A percentile compares a stretch with the other conserved stretches of the same genome.
Evolutionary conservation across 192 early-diverging fungal species (phyloP).

Genomic region (Entomortierella lignicola): DNA sequence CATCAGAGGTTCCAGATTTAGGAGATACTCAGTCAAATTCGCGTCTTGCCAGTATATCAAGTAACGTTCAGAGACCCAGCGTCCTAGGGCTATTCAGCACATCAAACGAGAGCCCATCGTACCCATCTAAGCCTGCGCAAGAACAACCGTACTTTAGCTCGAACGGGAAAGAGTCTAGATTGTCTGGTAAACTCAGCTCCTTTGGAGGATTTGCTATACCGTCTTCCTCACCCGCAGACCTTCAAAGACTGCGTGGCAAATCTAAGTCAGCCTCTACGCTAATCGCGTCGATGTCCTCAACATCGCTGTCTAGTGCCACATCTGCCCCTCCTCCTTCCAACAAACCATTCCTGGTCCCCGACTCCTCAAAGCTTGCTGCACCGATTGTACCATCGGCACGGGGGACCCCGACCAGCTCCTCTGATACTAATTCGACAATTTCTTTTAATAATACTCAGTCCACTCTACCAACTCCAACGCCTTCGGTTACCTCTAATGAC

Average conservation of each 20-base stretch:
- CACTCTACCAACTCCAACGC: neutral
- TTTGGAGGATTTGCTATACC: constrained; percentile 1
- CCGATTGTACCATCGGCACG: neutral
- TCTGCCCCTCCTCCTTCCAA: neutral
- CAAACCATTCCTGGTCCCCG: constrained; percentile 21
- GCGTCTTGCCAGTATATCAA: neutral
- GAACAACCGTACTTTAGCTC: constrained; percentile 1
- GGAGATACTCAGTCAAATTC: neutral
- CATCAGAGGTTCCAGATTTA: neutral
- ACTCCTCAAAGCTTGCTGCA: neutral
- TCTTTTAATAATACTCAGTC: neutral
- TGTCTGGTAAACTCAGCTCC: constrained; percentile 23
- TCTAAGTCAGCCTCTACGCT: constrained; percentile 24
- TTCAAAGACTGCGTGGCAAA: constrained; percentile 17
- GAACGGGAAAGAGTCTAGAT: constrained; percentile 22
- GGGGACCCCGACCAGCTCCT: neutral
- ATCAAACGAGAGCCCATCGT: constrained; percentile 2
- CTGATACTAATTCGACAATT: neutral
- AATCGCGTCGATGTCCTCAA: constrained; percentile 18
- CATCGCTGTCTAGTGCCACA: neutral
- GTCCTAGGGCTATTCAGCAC: neutral
- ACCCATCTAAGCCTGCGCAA: constrained; percentile 2
- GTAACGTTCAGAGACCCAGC: neutral
- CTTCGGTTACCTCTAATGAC: neutral
- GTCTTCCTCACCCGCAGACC: neutral